Percentiles rank a stretch among this genome's conserved stretches.
Conservation (phyloP, 1,284 basidiomycete species). For the Ceratorhiza oryzae-sativae region DNA sequence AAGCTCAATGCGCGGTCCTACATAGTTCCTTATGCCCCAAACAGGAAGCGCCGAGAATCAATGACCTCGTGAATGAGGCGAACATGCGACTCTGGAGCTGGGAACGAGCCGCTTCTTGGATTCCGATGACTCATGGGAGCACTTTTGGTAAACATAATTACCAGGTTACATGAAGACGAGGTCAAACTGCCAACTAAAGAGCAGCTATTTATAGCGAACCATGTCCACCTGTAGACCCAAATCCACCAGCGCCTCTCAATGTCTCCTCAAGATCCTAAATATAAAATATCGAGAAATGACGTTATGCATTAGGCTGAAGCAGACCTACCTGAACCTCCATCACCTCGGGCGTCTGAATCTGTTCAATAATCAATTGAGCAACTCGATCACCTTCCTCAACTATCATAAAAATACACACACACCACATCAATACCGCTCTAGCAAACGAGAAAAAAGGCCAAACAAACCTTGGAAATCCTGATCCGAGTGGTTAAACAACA, state of each 20-base stretch:
- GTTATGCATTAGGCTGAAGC: background rate
- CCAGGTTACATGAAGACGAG: background rate
- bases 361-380: conserved; percentile 93
- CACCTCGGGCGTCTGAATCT: conserved; percentile 85
- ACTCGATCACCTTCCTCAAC: conserved; percentile 92
- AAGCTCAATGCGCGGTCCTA: conserved; percentile 1
- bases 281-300: conserved; percentile 10
- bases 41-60: background rate
- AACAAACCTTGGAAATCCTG: conserved; percentile 82
- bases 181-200: background rate
- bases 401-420: conserved; percentile 54
- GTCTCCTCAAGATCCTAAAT: conserved; percentile 82
- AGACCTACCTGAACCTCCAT: conserved; percentile 80
- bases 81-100: background rate
- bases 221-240: conserved; percentile 87
- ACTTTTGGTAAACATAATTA: background rate
- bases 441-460: conserved; percentile 17
- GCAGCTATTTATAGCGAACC: conserved; percentile 34
- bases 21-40: background rate
- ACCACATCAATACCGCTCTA: background rate
- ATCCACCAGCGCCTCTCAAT: conserved; percentile 83
- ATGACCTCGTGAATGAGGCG: too few relatives aligned
- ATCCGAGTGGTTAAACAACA: conserved; percentile 93
- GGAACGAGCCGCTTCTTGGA: background rate
- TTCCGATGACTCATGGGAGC: background rate